Percentiles rank a stretch among this genome's conserved stretches.
phyloP scores from a whole-genome alignment of 1,139 yeast genomes.

The Geotrichum candidum region DNA sequence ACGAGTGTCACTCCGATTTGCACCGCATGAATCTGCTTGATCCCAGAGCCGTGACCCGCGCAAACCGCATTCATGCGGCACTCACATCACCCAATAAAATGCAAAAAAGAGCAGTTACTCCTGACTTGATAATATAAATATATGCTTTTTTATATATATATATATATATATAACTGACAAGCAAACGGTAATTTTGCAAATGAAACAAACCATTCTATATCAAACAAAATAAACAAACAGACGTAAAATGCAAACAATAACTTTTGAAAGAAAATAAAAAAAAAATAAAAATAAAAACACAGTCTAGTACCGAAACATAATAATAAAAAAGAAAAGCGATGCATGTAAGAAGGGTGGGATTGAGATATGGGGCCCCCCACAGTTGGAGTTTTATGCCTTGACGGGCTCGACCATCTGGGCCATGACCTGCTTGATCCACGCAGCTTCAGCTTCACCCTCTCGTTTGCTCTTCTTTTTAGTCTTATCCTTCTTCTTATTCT shows the following conservation, averaged over 20 bases:
- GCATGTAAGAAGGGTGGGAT: neutral
- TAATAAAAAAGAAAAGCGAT: neutral
- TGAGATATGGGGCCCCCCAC: no score
- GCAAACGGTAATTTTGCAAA: neutral
- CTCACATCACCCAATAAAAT: neutral
- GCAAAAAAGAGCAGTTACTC: neutral
- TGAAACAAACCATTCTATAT: neutral
- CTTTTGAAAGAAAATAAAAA: conserved; percentile 1
- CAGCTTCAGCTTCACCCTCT: conserved; percentile 5
- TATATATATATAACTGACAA: no score
- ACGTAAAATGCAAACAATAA: neutral
- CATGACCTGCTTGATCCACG: conserved; percentile 16
- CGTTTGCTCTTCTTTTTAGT: neutral
- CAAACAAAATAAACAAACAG: neutral
- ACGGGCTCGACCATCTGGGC: conserved; percentile 4
- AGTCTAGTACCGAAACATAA: neutral
- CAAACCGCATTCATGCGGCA: neutral
- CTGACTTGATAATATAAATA: neutral
- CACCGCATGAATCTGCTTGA: conserved; percentile 6
- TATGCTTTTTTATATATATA: neutral
- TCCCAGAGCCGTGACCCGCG: neutral
- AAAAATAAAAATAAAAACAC: neutral
- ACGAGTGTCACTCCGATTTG: conserved; percentile 10
- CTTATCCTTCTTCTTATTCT: neutral
- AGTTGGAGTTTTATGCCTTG: neutral